Conservation (phyloP, 306 rosid species). For the Medicago ruthenica region DNA sequence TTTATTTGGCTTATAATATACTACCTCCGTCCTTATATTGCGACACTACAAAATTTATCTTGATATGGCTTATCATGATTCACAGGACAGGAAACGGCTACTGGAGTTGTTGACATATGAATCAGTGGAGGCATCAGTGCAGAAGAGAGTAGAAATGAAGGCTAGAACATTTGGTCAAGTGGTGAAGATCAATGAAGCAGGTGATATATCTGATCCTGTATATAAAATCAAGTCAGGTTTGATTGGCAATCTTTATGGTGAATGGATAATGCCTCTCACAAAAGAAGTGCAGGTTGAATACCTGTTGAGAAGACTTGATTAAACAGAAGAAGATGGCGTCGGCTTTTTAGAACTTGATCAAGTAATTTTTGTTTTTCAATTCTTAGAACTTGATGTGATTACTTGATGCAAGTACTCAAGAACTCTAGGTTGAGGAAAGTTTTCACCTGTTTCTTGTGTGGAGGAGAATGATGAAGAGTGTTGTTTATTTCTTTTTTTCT, state of each 20-base stretch:
- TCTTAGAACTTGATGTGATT: not conserved
- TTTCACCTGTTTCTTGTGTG: not conserved
- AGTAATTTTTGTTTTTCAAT: constrained; percentile 1
- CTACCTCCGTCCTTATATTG: not conserved
- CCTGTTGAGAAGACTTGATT: constrained; percentile 58
- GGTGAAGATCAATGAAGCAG: constrained; percentile 33
- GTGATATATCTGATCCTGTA: constrained; percentile 36
- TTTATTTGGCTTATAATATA: not conserved
- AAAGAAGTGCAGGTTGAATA: constrained; percentile 67
- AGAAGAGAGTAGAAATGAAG: constrained; percentile 60
- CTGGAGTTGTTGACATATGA: constrained; percentile 55
- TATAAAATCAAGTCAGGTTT: constrained; percentile 58
- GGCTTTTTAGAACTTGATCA: not conserved
- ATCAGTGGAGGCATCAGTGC: constrained; percentile 51
- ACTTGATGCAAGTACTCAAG: not conserved
- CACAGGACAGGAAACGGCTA: constrained; percentile 51
- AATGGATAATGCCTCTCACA: constrained; percentile 68
- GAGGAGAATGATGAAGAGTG: not conserved
- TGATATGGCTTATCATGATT: constrained; percentile 12
- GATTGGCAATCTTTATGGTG: constrained; percentile 53
- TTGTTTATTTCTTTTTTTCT: not conserved
- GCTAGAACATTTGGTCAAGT: constrained; percentile 50
- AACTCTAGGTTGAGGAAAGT: not conserved
- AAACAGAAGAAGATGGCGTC: not conserved
- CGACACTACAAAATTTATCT: not conserved